These are phyloP conservation scores for Metschnikowia kunwiensis DNA, from an alignment of 805 yeast genomes.

Conservation along the genomic window DNA sequence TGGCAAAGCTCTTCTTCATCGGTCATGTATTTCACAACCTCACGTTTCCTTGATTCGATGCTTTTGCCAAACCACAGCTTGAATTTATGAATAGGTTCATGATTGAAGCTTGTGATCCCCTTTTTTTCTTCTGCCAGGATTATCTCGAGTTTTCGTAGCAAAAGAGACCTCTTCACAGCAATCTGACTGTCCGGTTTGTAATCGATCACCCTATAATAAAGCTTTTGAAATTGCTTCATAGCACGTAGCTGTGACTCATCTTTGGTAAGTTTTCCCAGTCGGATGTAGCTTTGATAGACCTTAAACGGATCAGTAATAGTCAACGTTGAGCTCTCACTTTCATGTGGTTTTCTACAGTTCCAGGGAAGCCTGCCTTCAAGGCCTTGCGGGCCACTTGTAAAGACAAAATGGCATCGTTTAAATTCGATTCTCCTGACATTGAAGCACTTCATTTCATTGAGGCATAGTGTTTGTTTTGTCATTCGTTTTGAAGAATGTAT, in stretches of 20 bases:
- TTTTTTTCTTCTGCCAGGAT: slow-evolving; percentile 27
- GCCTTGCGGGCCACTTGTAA: slow-evolving; percentile 33
- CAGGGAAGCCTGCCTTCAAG: slow-evolving; percentile 37
- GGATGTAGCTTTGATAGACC: slow-evolving; percentile 52
- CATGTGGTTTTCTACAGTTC: no score
- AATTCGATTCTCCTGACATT: not conserved
- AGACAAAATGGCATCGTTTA: not conserved
- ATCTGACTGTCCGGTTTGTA: slow-evolving; percentile 54
- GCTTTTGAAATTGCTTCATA: slow-evolving; percentile 59
- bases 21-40: slow-evolving; percentile 48
- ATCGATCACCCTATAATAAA: slow-evolving; percentile 55
- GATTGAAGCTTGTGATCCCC: slow-evolving; percentile 17
- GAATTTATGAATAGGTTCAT: slow-evolving; percentile 9
- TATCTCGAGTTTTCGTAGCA: slow-evolving; percentile 33
- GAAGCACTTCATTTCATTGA: no score
- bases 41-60: slow-evolving; percentile 28
- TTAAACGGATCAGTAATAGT: slow-evolving; percentile 62
- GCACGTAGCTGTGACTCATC: slow-evolving; percentile 63
- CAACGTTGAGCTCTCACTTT: slow-evolving; percentile 15
- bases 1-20: slow-evolving; percentile 59
- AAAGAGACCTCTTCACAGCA: slow-evolving; percentile 40
- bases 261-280: slow-evolving; percentile 47
- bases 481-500: no score
- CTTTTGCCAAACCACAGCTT: slow-evolving; percentile 25
- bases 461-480: no score